Percentiles rank a stretch among this genome's conserved stretches.
Conservation (phyloP, 768 basidiomycete species). For the Butyriboletus loyo region DNA sequence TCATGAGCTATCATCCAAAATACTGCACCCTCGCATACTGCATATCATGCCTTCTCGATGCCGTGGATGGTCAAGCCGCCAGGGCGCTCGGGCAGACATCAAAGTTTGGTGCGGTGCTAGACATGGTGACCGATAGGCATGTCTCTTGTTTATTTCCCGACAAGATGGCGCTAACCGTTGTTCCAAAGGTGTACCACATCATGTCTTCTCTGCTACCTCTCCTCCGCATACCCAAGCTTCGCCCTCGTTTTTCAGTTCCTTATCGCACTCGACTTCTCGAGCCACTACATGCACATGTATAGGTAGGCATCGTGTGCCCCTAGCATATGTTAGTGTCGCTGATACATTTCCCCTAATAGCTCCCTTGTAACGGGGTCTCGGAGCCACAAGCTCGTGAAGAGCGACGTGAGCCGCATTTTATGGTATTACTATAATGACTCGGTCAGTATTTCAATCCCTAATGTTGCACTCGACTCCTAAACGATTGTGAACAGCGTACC, state of each 20-base stretch:
- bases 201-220: slow-evolving; percentile 90
- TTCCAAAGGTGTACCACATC: slow-evolving; percentile 90
- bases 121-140: slow-evolving; percentile 97
- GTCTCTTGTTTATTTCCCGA: neutral
- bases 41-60: slow-evolving; percentile 90
- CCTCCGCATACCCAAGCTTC: slow-evolving; percentile 82
- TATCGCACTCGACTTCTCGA: slow-evolving; percentile 95
- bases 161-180: neutral
- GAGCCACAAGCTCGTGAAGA: slow-evolving; percentile 90
- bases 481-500: slow-evolving; percentile 50
- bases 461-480: neutral
- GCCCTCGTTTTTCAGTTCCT: slow-evolving; percentile 90
- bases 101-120: slow-evolving; percentile 95
- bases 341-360: slow-evolving; percentile 40
- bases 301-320: slow-evolving; percentile 50
- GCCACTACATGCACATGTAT: slow-evolving; percentile 99
- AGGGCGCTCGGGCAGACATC: slow-evolving; percentile 85
- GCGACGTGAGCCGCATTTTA: slow-evolving; percentile 88
- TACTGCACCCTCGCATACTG: slow-evolving; percentile 87
- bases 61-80: slow-evolving; percentile 92
- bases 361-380: slow-evolving; percentile 92
- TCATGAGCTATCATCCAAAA: slow-evolving; percentile 94
- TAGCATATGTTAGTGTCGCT: neutral
- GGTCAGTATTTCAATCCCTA: slow-evolving; percentile 45
- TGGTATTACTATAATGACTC: slow-evolving; percentile 93